Percentiles rank a stretch among this genome's conserved stretches.
These are phyloP conservation scores for Epichloe bromicola DNA, from an alignment of 2,329 filamentous ascomycete genomes.

Conservation along the genomic window DNA sequence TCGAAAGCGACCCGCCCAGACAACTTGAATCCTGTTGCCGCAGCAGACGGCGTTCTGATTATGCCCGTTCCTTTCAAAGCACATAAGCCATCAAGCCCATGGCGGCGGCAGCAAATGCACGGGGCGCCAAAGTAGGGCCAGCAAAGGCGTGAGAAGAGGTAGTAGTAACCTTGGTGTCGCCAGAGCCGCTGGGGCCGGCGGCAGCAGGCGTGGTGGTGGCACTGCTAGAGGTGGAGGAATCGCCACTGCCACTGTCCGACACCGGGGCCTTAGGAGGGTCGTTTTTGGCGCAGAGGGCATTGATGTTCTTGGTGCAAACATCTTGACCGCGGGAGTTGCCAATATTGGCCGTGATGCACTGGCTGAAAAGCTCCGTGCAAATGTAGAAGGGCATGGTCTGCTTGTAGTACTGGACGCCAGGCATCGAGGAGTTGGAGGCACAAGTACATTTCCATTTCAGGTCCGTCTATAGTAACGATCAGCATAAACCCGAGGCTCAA, in stretches of 20 bases:
- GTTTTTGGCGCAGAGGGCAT: conserved; percentile 30
- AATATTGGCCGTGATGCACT: conserved; percentile 32
- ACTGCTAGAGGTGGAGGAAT: conserved; percentile 15
- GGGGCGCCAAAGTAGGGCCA: conserved; percentile 28
- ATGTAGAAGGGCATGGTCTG: conserved; percentile 41
- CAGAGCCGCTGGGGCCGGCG: conserved; percentile 9
- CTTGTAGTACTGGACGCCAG: conserved; percentile 39
- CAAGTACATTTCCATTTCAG: conserved; percentile 38
- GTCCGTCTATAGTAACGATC: conserved; percentile 15
- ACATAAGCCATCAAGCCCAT: conserved; percentile 40
- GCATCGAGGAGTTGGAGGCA: conserved; percentile 31
- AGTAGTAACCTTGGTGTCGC: conserved; percentile 19
- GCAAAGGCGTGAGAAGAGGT: conserved; percentile 19
- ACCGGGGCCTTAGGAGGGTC: conserved; percentile 21
- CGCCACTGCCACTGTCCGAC: conserved; percentile 8
- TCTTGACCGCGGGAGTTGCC: conserved; percentile 29
- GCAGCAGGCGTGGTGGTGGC: conserved; percentile 11
- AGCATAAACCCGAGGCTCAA: conserved; percentile 1
- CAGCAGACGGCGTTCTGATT: neutral
- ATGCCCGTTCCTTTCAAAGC: conserved; percentile 22
- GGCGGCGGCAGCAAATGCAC: conserved; percentile 35
- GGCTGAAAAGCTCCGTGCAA: conserved; percentile 33
- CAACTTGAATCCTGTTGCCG: conserved; percentile 1
- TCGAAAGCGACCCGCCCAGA: conserved; percentile 12
- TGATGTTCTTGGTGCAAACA: conserved; percentile 35